Percentiles rank a stretch among this genome's conserved stretches.
Conservation (phyloP, 306 rosid species). For the Medicago ruthenica region DNA sequence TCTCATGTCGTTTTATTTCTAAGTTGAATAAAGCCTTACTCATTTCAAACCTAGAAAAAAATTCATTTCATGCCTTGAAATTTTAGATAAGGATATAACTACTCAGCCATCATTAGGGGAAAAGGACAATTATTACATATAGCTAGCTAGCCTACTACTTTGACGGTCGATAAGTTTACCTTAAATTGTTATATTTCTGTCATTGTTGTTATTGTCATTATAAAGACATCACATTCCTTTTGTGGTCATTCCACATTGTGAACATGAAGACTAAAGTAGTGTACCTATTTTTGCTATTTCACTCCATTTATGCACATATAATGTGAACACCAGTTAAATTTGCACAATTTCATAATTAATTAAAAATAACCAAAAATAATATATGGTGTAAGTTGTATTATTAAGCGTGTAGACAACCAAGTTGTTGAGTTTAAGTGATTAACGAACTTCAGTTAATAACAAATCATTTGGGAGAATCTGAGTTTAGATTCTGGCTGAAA, state of each 20-base stretch:
- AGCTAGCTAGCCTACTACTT: slow-evolving; percentile 35
- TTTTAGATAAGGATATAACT: slow-evolving; percentile 43
- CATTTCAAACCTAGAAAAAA: slow-evolving; percentile 37
- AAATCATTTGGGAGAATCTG: neutral
- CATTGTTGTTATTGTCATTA: slow-evolving; percentile 50
- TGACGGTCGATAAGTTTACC: slow-evolving; percentile 39
- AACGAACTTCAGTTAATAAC: too few species aligned
- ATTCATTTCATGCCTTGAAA: slow-evolving; percentile 22
- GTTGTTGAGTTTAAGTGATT: neutral
- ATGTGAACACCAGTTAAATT: slow-evolving; percentile 24
- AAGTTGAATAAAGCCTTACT: neutral
- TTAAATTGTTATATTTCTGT: slow-evolving; percentile 34
- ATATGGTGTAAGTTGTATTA: neutral
- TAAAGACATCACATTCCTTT: slow-evolving; percentile 47
- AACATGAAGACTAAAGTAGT: slow-evolving; percentile 34
- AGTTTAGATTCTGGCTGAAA: neutral
- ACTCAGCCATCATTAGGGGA: slow-evolving; percentile 1
- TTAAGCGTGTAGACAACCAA: neutral
- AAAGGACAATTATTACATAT: slow-evolving; percentile 44
- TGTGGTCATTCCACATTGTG: slow-evolving; percentile 48
- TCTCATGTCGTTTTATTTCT: slow-evolving; percentile 23
- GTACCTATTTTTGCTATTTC: slow-evolving; percentile 34
- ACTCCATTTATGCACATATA: slow-evolving; percentile 30
- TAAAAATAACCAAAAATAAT: slow-evolving; percentile 38
- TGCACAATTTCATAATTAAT: slow-evolving; percentile 36